phyloP scores from a whole-genome alignment of 1,139 yeast genomes.

The Petasospora rhodanensis region DNA sequence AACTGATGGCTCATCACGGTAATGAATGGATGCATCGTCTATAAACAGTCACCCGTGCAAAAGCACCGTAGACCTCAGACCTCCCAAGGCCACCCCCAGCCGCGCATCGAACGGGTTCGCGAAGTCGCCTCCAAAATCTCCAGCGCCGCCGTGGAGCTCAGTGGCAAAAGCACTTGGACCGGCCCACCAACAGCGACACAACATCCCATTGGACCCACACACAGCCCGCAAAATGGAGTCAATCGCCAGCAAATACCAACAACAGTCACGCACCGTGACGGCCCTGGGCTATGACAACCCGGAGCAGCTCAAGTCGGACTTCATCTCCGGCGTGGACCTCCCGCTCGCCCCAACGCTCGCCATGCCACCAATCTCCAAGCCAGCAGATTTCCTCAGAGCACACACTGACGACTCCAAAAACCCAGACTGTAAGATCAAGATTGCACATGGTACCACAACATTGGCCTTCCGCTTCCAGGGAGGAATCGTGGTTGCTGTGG shows the following conservation, averaged over 20 bases:
- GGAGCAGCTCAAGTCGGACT: constrained; percentile 34
- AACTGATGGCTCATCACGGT: constrained; percentile 15
- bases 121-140: no score
- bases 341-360: constrained; percentile 56
- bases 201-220: no score
- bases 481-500: constrained; percentile 95
- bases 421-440: constrained; percentile 92
- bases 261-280: constrained; percentile 23
- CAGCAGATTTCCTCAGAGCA: constrained; percentile 94
- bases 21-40: no score
- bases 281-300: constrained; percentile 26
- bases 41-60: no score
- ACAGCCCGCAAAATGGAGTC: constrained; percentile 8
- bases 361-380: constrained; percentile 83
- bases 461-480: constrained; percentile 94
- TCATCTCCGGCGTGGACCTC: constrained; percentile 28
- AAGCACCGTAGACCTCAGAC: no score
- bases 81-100: no score
- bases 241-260: constrained; percentile 31
- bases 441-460: constrained; percentile 98
- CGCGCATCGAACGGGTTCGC: no score
- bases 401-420: constrained; percentile 92
- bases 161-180: no score
- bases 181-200: no score
- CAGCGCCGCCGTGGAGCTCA: no score